Conservation (phyloP, 306 rosid genomes). For the Fragaria ananassa region DNA sequence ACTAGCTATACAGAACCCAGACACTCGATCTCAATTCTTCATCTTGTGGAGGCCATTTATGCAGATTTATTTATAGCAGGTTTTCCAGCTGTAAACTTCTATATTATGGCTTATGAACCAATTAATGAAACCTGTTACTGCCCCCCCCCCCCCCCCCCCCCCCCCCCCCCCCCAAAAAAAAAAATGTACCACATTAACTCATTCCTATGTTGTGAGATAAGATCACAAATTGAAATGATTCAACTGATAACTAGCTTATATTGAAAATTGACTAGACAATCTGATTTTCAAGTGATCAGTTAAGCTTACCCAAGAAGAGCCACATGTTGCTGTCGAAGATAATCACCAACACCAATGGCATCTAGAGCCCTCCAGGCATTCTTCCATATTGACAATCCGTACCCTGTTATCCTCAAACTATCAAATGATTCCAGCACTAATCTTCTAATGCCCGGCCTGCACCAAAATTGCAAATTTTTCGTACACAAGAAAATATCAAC, state of each 20-base stretch:
- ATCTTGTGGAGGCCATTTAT: neutral
- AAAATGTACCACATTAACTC: too few relatives aligned
- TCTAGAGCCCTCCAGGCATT: slow-evolving; percentile 87
- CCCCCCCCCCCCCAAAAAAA: too few relatives aligned
- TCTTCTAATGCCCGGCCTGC: slow-evolving; percentile 58
- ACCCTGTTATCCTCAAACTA: slow-evolving; percentile 55
- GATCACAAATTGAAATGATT: too few relatives aligned
- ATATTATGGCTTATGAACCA: too few relatives aligned
- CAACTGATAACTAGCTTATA: neutral
- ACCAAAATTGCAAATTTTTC: neutral
- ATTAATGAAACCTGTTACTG: too few relatives aligned
- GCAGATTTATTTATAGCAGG: neutral
- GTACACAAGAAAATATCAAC: too few relatives aligned
- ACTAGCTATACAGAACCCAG: neutral
- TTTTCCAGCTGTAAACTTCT: too few relatives aligned
- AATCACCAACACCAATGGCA: slow-evolving; percentile 50
- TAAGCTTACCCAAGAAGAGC: slow-evolving; percentile 41
- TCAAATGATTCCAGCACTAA: slow-evolving; percentile 64
- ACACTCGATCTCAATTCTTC: neutral
- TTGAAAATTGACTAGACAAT: neutral
- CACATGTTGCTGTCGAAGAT: slow-evolving; percentile 48
- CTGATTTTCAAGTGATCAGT: neutral
- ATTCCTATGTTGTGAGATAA: too few relatives aligned
- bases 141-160: too few relatives aligned
- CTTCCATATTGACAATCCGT: slow-evolving; percentile 48